Evolutionary conservation across 257 asterid species (phyloP), one percentile per base, ranked within the genome.

Genomic region (Nicotiana paniculata): DNA sequence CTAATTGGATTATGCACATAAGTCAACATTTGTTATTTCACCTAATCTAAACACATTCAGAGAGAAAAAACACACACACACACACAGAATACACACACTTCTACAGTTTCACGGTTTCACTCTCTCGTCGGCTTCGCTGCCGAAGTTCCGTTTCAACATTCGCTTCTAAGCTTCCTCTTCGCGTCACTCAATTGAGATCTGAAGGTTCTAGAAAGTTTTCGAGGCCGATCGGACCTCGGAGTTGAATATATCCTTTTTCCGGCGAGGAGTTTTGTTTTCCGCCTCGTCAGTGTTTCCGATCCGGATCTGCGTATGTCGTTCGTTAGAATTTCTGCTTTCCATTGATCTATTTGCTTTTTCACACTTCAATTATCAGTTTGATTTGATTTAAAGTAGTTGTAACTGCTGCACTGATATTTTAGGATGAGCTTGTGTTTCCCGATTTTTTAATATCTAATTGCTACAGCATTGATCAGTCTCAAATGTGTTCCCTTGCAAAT

Each of bases 11-110:
- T 13, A 17, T n/a, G 0, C 57, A 66, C 62, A 81, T 53, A 51
- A 66, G 77, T 80, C 83, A 80, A 75, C 46, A 75, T 75, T 51
- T 75, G 79, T 26, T 51, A 26, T 75, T 75, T 75, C 63, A 51
- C 79, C 58, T 46, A 46, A 72, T 12, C 24, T 11, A 70, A n/a
- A 6, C 51, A 7, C 61, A 6, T 26, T 15, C 5, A 69, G 17
- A 18, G n/a, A 3, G 2, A 24, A 24, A 2, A 30, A 0, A 12
- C 18, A 53, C 57, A 10, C 53, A 17, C 17, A 17, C 58, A 43
- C 0, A 72, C 24, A 28, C 5, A 65, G 30, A 21, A 62, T 62
- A 9, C 35, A 46, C 1, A n/a, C 9, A 28, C n/a, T 43, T 21
- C 21, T n/a, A 6, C 21, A 74, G 28, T 51, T 75, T 26, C 35